These are phyloP conservation scores for Aspergillus terreus DNA, from an alignment of 2,329 filamentous ascomycete genomes.

Conservation along the genomic window DNA sequence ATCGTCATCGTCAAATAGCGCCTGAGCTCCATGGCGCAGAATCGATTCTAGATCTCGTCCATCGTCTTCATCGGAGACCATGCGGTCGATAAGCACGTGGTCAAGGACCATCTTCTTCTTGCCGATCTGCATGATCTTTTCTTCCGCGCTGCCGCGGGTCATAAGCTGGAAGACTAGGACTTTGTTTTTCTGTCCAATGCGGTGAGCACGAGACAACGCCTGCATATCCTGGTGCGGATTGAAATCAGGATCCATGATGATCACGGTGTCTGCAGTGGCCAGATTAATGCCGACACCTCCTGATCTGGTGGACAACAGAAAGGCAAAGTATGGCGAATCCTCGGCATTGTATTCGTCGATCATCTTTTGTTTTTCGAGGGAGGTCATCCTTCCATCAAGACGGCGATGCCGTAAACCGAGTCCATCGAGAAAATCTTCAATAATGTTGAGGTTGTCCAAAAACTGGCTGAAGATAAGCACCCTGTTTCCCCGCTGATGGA, in stretches of 20 bases:
- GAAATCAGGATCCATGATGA: conserved; percentile 95
- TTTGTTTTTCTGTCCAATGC: conserved; percentile 94
- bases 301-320: conserved; percentile 87
- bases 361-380: conserved; percentile 84
- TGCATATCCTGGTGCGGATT: conserved; percentile 98
- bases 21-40: conserved; percentile 78
- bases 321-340: conserved; percentile 78
- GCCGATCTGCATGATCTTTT: conserved; percentile 94
- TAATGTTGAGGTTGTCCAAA: conserved; percentile 75
- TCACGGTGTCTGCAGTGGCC: conserved; percentile 94
- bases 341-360: conserved; percentile 93
- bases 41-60: conserved; percentile 82
- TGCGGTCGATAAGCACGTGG: conserved; percentile 87
- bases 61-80: conserved; percentile 78
- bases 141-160: conserved; percentile 83
- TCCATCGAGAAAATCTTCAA: conserved; percentile 85
- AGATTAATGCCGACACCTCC: conserved; percentile 97
- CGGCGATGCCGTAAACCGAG: conserved; percentile 71
- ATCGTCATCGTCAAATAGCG: conserved; percentile 75
- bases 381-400: conserved; percentile 78
- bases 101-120: conserved; percentile 95
- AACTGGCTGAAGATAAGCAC: conserved; percentile 97
- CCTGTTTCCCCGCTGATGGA: conserved; percentile 79
- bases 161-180: conserved; percentile 94
- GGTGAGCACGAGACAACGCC: conserved; percentile 87